phyloP scores from a whole-genome alignment of 768 basidiomycete genomes.

The Cyclocybe aegerita region DNA sequence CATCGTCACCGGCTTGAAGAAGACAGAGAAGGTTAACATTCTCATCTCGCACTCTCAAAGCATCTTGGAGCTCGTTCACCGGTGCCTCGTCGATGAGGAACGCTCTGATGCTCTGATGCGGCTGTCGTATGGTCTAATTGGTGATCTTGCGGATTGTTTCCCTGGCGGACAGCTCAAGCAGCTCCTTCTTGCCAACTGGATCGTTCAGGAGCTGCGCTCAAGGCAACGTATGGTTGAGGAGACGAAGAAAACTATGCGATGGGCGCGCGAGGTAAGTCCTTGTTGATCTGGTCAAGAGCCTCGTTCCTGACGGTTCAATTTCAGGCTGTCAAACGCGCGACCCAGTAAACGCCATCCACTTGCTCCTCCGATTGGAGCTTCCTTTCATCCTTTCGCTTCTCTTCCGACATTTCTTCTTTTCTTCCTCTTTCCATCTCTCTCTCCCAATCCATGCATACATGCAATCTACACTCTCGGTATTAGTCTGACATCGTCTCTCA shows the following conservation, averaged over 20 bases:
- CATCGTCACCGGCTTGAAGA: constrained; percentile 88
- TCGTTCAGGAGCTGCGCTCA: constrained; percentile 67
- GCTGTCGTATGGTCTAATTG: constrained; percentile 81
- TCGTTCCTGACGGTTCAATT: constrained; percentile 5
- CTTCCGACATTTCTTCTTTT: constrained; percentile 15
- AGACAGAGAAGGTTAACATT: constrained; percentile 71
- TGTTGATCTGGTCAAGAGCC: neutral
- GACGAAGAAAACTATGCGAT: constrained; percentile 86
- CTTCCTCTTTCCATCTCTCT: constrained; percentile 28
- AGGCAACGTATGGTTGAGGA: constrained; percentile 74
- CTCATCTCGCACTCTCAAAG: constrained; percentile 69
- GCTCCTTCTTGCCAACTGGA: constrained; percentile 76
- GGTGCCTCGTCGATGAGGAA: constrained; percentile 79
- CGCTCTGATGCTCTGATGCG: constrained; percentile 76
- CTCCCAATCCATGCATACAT: constrained; percentile 40
- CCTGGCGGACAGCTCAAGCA: constrained; percentile 80
- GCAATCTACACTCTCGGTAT: constrained; percentile 45
- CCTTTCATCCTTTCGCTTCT: constrained; percentile 22
- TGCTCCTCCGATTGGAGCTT: constrained; percentile 19
- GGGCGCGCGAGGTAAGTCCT: constrained; percentile 83
- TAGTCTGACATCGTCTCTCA: constrained; percentile 55
- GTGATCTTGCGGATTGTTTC: constrained; percentile 91
- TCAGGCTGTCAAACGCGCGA: constrained; percentile 80
- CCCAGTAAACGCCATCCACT: constrained; percentile 50
- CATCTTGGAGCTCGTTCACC: constrained; percentile 81